Conservation (phyloP, 1,284 basidiomycete species). For the Cutaneotrichosporon sp. region DNA sequence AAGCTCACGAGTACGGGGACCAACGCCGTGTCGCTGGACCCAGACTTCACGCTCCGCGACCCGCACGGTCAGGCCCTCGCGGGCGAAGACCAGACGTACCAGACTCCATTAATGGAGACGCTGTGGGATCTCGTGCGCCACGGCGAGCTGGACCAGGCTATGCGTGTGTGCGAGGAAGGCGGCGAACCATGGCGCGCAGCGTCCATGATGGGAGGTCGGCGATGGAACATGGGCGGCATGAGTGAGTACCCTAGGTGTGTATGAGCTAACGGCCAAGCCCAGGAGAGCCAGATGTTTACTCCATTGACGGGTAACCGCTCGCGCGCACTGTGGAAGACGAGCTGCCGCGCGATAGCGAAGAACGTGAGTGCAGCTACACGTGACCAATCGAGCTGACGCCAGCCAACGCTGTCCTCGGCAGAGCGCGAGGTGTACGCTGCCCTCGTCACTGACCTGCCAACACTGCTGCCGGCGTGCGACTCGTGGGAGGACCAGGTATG, state of each 20-base stretch:
- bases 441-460: slow-evolving; percentile 72
- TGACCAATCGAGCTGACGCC: background rate
- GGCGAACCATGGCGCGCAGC: slow-evolving; percentile 77
- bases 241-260: slow-evolving; percentile 20
- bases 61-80: slow-evolving; percentile 36
- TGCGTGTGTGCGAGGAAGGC: slow-evolving; percentile 73
- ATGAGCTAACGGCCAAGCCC: slow-evolving; percentile 38
- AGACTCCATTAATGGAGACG: slow-evolving; percentile 37
- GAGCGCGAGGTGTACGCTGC: slow-evolving; percentile 85
- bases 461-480: slow-evolving; percentile 69
- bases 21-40: slow-evolving; percentile 33
- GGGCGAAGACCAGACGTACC: slow-evolving; percentile 45
- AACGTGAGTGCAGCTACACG: slow-evolving; percentile 54
- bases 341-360: slow-evolving; percentile 69
- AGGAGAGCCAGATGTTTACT: slow-evolving; percentile 38
- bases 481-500: slow-evolving; percentile 95
- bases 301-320: slow-evolving; percentile 59
- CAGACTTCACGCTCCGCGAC: slow-evolving; percentile 44
- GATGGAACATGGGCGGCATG: slow-evolving; percentile 44
- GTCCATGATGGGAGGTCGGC: slow-evolving; percentile 47
- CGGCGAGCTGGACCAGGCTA: slow-evolving; percentile 74
- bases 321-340: slow-evolving; percentile 75
- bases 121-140: slow-evolving; percentile 42
- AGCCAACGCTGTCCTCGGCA: slow-evolving; percentile 64
- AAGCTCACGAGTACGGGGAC: slow-evolving; percentile 12